Conservation (phyloP, 805 yeast genomes). For the Kodamaea sagamina region DNA sequence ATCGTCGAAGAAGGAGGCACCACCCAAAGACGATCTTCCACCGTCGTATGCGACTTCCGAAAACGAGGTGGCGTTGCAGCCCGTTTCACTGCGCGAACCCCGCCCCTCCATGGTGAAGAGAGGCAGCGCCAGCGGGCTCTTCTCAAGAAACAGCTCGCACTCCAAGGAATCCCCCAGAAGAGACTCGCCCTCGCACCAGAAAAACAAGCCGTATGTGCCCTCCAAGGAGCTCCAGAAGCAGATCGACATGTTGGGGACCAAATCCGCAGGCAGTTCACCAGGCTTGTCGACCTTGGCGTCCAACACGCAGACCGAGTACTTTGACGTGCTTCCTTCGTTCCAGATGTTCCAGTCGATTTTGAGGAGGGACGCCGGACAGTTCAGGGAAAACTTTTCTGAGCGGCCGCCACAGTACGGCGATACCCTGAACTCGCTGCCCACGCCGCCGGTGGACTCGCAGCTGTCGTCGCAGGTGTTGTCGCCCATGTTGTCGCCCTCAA, state of each 20-base stretch:
- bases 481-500: slow-evolving; percentile 6
- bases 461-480: slow-evolving; percentile 10
- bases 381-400: slow-evolving; percentile 34
- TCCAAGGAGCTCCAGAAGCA: slow-evolving; percentile 37
- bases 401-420: slow-evolving; percentile 43
- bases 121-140: slow-evolving; percentile 3
- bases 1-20: slow-evolving; percentile 1
- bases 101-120: slow-evolving; percentile 2
- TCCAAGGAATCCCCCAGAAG: slow-evolving; percentile 1
- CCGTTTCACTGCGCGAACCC: slow-evolving; percentile 5
- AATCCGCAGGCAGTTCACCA: neutral
- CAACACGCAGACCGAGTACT: slow-evolving; percentile 38
- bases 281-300: slow-evolving; percentile 25
- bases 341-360: slow-evolving; percentile 62
- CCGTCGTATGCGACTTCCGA: slow-evolving; percentile 11
- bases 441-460: slow-evolving; percentile 25
- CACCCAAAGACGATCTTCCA: slow-evolving; percentile 5
- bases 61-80: neutral
- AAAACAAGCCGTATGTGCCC: slow-evolving; percentile 36
- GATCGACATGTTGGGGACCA: slow-evolving; percentile 27
- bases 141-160: slow-evolving; percentile 2
- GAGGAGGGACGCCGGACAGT: slow-evolving; percentile 43
- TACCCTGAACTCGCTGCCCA: slow-evolving; percentile 27
- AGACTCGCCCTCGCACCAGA: slow-evolving; percentile 1
- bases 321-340: slow-evolving; percentile 67